Evolutionary conservation across 2,329 filamentous ascomycete genomes (phyloP).

Genomic region (Diplodia mutila): DNA sequence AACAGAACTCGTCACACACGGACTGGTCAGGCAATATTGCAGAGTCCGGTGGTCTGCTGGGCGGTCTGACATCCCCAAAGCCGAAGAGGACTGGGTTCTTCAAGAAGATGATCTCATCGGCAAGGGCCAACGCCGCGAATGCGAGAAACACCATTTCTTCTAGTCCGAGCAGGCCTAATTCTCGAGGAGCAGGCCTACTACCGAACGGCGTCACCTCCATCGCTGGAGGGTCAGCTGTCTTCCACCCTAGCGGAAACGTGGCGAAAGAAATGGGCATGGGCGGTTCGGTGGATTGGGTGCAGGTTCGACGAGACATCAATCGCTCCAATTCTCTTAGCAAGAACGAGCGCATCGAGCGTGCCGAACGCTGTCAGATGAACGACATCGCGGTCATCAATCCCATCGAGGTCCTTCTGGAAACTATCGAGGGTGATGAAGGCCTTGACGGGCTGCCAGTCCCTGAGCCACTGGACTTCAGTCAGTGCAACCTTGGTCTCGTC

Average conservation of each 20-base stretch:
- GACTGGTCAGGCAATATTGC: conserved; percentile 63
- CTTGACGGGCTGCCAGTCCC: conserved; percentile 81
- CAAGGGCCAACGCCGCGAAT: conserved; percentile 90
- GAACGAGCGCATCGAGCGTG: conserved; percentile 82
- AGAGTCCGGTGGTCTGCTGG: conserved; percentile 70
- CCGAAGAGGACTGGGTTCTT: conserved; percentile 84
- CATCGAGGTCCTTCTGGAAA: conserved; percentile 84
- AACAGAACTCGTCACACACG: conserved; percentile 57
- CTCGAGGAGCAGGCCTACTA: conserved; percentile 42
- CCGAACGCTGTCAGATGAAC: conserved; percentile 91
- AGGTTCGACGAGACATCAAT: conserved; percentile 93
- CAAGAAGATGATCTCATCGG: conserved; percentile 91
- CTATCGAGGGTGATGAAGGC: conserved; percentile 86
- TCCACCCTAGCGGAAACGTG: conserved; percentile 37
- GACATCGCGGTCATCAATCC: conserved; percentile 87
- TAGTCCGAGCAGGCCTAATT: conserved; percentile 47
- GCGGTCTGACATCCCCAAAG: conserved; percentile 77
- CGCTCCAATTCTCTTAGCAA: conserved; percentile 90
- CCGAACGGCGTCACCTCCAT: conserved; percentile 58
- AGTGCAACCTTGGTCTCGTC: conserved; percentile 80
- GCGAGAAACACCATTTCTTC: conserved; percentile 80
- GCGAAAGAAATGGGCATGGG: conserved; percentile 69
- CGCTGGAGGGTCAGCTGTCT: conserved; percentile 51
- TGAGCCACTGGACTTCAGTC: conserved; percentile 79
- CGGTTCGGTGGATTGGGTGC: conserved; percentile 84